These are phyloP conservation scores for Knufia petricola DNA, from an alignment of 2,329 filamentous ascomycete genomes.

Conservation along the genomic window DNA sequence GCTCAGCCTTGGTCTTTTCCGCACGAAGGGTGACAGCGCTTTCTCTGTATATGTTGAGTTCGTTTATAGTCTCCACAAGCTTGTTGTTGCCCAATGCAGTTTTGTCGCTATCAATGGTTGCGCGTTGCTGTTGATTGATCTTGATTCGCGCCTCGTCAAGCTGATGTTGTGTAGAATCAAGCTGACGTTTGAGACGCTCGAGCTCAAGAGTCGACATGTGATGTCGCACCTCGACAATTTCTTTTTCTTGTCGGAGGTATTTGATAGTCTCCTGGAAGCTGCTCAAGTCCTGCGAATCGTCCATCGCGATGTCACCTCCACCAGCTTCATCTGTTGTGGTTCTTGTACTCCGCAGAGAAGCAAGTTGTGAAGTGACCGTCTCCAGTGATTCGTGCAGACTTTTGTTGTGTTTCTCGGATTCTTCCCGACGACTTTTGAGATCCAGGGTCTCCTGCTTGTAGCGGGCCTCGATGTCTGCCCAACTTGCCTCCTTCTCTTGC, in stretches of 20 bases:
- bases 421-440: slow-evolving; percentile 67
- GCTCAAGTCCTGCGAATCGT: slow-evolving; percentile 52
- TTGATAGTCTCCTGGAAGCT: slow-evolving; percentile 83
- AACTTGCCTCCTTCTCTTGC: slow-evolving; percentile 72
- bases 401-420: slow-evolving; percentile 80
- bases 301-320: slow-evolving; percentile 36
- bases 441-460: slow-evolving; percentile 79
- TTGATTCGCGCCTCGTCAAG: slow-evolving; percentile 83
- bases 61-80: slow-evolving; percentile 86
- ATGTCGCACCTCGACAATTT: slow-evolving; percentile 93
- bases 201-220: slow-evolving; percentile 80
- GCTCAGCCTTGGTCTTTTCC: slow-evolving; percentile 70
- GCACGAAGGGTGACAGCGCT: slow-evolving; percentile 85
- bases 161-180: slow-evolving; percentile 76
- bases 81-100: slow-evolving; percentile 74
- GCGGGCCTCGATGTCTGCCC: slow-evolving; percentile 69
- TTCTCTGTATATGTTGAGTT: slow-evolving; percentile 91
- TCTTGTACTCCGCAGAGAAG: slow-evolving; percentile 67
- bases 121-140: slow-evolving; percentile 76
- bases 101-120: slow-evolving; percentile 62
- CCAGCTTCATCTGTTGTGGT: slow-evolving; percentile 45
- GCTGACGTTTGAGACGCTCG: slow-evolving; percentile 79
- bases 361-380: slow-evolving; percentile 67
- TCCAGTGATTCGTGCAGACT: slow-evolving; percentile 85
- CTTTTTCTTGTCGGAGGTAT: slow-evolving; percentile 89